phyloP scores from a whole-genome alignment of 495 filamentous ascomycete genomes.

The Tuber microsphaerosporum region DNA sequence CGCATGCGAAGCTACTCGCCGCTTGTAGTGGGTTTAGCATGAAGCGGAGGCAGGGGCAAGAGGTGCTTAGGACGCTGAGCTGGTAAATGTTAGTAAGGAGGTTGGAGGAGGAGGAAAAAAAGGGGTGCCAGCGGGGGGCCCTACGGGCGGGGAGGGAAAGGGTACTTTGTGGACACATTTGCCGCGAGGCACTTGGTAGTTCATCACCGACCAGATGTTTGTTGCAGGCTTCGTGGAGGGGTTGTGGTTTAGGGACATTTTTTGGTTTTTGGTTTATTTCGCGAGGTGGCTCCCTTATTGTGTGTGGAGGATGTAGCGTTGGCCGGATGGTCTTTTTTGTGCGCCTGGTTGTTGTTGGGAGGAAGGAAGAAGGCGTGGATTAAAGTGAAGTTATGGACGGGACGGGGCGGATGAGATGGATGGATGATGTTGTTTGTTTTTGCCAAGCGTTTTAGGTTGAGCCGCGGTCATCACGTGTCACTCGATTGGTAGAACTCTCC shows the following conservation, averaged over 20 bases:
- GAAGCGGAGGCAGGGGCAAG: constrained; percentile 53
- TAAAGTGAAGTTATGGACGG: not conserved
- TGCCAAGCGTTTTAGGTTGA: not conserved
- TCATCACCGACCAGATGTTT: constrained; percentile 42
- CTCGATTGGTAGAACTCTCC: not conserved
- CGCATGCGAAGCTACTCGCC: constrained; percentile 50
- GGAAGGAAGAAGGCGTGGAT: not conserved
- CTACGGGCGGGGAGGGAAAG: not conserved
- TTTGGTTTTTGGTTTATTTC: constrained; percentile 4
- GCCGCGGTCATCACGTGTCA: not conserved
- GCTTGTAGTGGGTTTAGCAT: constrained; percentile 55
- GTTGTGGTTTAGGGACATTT: constrained; percentile 29
- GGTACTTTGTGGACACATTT: constrained; percentile 42
- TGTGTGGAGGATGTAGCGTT: not conserved
- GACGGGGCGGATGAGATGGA: not conserved
- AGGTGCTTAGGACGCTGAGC: constrained; percentile 45
- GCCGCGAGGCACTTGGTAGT: constrained; percentile 38
- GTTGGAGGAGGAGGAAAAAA: not conserved
- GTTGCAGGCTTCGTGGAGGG: constrained; percentile 24
- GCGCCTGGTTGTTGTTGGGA: not conserved
- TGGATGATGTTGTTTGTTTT: not conserved
- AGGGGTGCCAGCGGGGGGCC: not conserved
- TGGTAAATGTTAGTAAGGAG: constrained; percentile 27
- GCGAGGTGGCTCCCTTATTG: not conserved
- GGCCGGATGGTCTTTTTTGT: not conserved